These are phyloP conservation scores for Beauveria sp. DNA, from an alignment of 2,329 filamentous ascomycete genomes.

Conservation along the genomic window DNA sequence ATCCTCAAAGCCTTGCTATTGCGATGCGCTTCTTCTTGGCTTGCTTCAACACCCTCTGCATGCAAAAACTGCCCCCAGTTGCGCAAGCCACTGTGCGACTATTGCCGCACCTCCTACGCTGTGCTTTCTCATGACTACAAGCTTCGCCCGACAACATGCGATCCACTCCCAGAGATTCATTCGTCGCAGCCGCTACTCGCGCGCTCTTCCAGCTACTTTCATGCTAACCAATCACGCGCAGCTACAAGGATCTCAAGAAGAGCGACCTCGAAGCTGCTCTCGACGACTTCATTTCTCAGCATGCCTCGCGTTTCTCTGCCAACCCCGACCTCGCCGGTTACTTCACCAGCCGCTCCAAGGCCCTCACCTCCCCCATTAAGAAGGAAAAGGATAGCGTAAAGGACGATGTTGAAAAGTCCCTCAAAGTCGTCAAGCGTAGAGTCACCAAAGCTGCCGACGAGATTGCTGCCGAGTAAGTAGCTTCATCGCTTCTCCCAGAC, in stretches of 20 bases:
- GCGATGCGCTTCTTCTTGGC: background rate
- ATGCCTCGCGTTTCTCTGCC: slow-evolving; percentile 56
- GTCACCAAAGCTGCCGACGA: slow-evolving; percentile 39
- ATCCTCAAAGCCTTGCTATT: background rate
- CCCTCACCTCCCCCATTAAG: slow-evolving; percentile 55
- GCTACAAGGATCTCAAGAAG: slow-evolving; percentile 67
- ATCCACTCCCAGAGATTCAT: background rate
- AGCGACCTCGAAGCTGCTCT: slow-evolving; percentile 68
- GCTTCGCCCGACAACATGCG: background rate
- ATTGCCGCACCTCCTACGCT: background rate
- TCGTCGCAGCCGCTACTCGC: background rate
- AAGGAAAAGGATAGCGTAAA: slow-evolving; percentile 36
- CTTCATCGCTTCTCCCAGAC: background rate
- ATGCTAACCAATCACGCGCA: slow-evolving; percentile 25
- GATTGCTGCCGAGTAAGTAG: slow-evolving; percentile 37
- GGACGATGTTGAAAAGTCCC: slow-evolving; percentile 28
- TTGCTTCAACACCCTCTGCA: background rate
- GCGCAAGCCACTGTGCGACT: background rate
- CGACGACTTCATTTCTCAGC: slow-evolving; percentile 63
- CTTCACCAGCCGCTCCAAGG: slow-evolving; percentile 60
- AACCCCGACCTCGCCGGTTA: slow-evolving; percentile 63
- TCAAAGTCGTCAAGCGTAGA: slow-evolving; percentile 41
- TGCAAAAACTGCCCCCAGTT: background rate
- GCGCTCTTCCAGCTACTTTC: background rate
- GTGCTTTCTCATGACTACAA: background rate